Evolutionary conservation across 73 alveolate species (phyloP).

Genomic region (Stentor coeruleus): DNA sequence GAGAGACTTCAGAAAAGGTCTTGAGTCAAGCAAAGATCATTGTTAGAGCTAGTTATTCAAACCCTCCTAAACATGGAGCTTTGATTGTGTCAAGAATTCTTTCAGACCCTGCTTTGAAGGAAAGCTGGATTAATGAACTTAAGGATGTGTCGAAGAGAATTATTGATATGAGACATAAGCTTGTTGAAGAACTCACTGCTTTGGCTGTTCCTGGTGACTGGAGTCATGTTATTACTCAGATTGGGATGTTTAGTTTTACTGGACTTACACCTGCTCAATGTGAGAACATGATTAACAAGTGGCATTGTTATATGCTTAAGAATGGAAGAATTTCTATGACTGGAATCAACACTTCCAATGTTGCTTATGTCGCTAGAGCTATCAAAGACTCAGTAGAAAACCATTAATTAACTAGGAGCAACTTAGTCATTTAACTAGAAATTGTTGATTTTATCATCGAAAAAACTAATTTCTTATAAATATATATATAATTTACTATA

Average conservation of each 20-base stretch:
- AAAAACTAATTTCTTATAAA: no score
- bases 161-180: slow-evolving; percentile 76
- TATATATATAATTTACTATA: no score
- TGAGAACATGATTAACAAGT: slow-evolving; percentile 70
- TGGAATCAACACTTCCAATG: slow-evolving; percentile 84
- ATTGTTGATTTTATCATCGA: no score
- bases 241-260: slow-evolving; percentile 95
- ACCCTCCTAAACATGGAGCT: slow-evolving; percentile 95
- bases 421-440: no score
- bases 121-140: slow-evolving; percentile 85
- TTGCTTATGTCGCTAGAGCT: slow-evolving; percentile 88
- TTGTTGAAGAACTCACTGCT: slow-evolving; percentile 66
- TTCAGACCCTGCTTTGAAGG: slow-evolving; percentile 62
- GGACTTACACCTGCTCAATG: slow-evolving; percentile 92
- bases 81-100: slow-evolving; percentile 76
- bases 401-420: neutral
- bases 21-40: slow-evolving; percentile 67
- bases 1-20: slow-evolving; percentile 75
- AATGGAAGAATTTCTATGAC: slow-evolving; percentile 92
- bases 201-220: slow-evolving; percentile 78
- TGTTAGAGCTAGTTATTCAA: slow-evolving; percentile 83
- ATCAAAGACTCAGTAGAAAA: slow-evolving; percentile 80
- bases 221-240: slow-evolving; percentile 83
- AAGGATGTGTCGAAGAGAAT: slow-evolving; percentile 82
- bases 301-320: slow-evolving; percentile 77